Base-by-base conservation (phyloP, 192 early-diverging fungal genomes). In the Radiomyces spectabilis region DNA sequence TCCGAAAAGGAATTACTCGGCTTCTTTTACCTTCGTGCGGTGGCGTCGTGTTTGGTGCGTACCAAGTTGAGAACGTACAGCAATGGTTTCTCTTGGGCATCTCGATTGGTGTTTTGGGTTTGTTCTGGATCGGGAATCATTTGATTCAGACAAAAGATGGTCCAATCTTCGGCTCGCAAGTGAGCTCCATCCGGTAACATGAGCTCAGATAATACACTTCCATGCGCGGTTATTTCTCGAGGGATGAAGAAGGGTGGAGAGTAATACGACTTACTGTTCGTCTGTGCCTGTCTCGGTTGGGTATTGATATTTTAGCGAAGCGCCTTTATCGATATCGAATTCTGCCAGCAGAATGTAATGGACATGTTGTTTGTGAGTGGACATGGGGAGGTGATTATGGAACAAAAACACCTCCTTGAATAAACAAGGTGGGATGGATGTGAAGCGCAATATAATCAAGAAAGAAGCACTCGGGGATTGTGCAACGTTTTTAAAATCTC, bases 141-240 rank as follows among this genome's bases (percentile, higher is more conserved):
- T 53, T 85, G 84, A 68, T 97, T 97, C 18, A 97, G 66, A 45
- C 93, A 88, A 52, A 97, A 95, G 56, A 92, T 82, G 16, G 92
- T 94, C 90, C 91, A 94, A 70, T 97, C 94, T 57, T 90, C 88
- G 37, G 92, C 80, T 19, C 92, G 78, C n/a, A 91, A 68, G 74
- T 97, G 94, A 15, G 92, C 89, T 2, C 94, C 94, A 66, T 97
- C 94, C 4, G 94, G 94, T 53, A 97, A 68, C 94, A 97, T 97
- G 33, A 94, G 83, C 52, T 97, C 94, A n/a, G 94, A 90, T 40
- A 96, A 70, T n/a, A 82, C 70, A 59, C 85, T 88, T 43, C n/a
- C n/a, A n/a, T n/a, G n/a, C n/a, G n/a, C n/a, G n/a, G n/a, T n/a
- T n/a, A n/a, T n/a, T n/a, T n/a, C n/a, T n/a, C n/a, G 32, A 21